Base-by-base conservation (phyloP, 2,329 filamentous ascomycete species). In the Trichoderma oligosporum region DNA sequence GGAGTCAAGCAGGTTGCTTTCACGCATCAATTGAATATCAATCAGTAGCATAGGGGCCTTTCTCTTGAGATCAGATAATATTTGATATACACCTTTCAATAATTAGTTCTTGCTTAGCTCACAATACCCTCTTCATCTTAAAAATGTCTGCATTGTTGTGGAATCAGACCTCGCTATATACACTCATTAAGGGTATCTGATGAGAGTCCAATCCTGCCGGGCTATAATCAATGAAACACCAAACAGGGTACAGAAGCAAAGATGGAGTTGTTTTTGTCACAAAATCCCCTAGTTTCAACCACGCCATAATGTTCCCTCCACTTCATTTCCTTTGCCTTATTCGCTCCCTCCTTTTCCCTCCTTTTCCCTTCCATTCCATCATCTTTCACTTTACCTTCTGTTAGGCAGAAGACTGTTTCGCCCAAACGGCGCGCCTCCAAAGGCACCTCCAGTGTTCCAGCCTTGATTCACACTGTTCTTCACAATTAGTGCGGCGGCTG, bases 401-500 rank as follows among this genome's bases (percentile, higher is more conserved):
- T 46, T 71, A 9, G 80, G 80, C 58, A 80, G 61, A 56, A 80
- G 61, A 51, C 71, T 75, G 60, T 74, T 78, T 53, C 74, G 70
- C 47, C 73, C 76, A 66, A 77, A 80, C 49, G 75, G 74, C 41
- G 72, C 74, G 38, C 66, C 36, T 22, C 58, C 62, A 60, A 65
- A 62, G n/a, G 63, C 67, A 27, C 70, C 71, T n/a, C 70, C 75
- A 16, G 73, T 68, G 59, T 75, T 78, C 77, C 78, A 83, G 35
- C 79, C 79, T 65, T 83, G 81, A 57, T 67, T 75, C 36, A 96
- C 82, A 74, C 93, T 97, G 76, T 97, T 92, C 70, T 88, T 85
- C 54, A 99, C 93, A 73, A 99, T 99, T 73, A 92, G 84, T 67
- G 96, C 92, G 4, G 94, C 94, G 0, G 93, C 93, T 16, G 91